Evolutionary conservation across 371 early-diverging fungal species (phyloP), one percentile per base, ranked within the genome.

Genomic region (Smittium culicis): DNA sequence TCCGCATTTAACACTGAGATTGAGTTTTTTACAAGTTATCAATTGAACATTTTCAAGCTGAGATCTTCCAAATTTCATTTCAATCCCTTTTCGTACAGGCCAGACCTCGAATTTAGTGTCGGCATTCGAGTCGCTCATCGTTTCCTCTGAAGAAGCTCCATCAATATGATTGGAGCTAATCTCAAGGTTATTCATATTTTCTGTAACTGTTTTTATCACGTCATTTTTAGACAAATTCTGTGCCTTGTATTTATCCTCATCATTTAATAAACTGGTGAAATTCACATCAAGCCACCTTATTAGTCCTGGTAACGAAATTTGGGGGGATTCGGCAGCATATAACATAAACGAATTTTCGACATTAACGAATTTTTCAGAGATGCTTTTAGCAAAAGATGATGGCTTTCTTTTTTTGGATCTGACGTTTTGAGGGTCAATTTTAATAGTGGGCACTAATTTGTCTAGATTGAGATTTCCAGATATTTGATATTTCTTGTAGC

Each of bases 1-100:
- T 1, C 67, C 71, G 68, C 94, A 93, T 27, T 83, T 82, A 17
- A 90, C 85, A 3, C 82, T 54, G 2, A 92, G 35, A 61, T 79
- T 80, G 8, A 92, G 79, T 0, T 78, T 71, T 14, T 74, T 71
- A 72, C 86, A 85, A 35, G 83, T 78, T 17, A 88, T 72, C 5
- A 93, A 67, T 0, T 88, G 75, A 16, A 89, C 78, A 65, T 84
- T 82, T 20, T 82, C 79, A 5, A 92, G 70, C 16, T 72, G 66
- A 0, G 80, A 71, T 27, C 81, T 75, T 1, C 82, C 78, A 55
- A 93, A 75, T 16, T 88, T 80, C 57, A 93, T 81, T 63, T 88
- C 88, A 11, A 82, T 87, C 0, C 92, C 89, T 61, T 74, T 80
- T 31, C 69, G 74, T 28, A 68, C 72, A 0, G 82, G 73, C 61